A percentile compares a stretch with the other conserved stretches of the same genome.
Conservation (phyloP, 441 rosid species). For the Gossypium gossypioides region DNA sequence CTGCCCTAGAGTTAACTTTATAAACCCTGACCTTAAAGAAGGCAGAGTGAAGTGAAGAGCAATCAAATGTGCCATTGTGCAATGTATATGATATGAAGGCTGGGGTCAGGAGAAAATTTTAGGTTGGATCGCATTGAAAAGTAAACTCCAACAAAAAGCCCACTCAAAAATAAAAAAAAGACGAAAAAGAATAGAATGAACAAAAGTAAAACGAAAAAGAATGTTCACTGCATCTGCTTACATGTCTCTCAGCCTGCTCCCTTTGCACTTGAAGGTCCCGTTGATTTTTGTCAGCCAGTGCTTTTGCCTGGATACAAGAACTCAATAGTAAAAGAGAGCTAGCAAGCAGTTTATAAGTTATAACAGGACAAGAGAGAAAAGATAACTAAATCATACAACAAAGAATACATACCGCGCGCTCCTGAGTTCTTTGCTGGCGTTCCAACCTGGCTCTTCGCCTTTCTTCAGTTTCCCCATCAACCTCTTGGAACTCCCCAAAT, state of each 20-base stretch:
- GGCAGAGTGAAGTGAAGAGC: no score
- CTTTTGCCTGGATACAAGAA: conserved; percentile 53
- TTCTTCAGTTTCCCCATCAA: conserved; percentile 85
- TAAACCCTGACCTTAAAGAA: no score
- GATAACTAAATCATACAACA: conserved; percentile 5
- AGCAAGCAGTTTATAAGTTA: background rate
- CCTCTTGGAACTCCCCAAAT: conserved; percentile 66
- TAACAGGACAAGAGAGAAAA: background rate
- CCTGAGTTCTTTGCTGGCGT: conserved; percentile 92
- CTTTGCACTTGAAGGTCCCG: conserved; percentile 80
- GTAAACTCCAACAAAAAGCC: background rate
- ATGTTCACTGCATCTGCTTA: conserved; percentile 28
- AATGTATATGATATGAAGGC: background rate
- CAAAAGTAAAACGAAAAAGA: background rate
- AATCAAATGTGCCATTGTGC: background rate
- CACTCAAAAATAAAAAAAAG: background rate
- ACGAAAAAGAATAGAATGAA: background rate
- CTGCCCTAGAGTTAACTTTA: no score
- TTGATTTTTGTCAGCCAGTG: conserved; percentile 85
- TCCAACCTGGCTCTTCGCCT: conserved; percentile 84
- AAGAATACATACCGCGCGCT: conserved; percentile 66
- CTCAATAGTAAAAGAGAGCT: conserved; percentile 8
- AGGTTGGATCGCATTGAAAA: background rate
- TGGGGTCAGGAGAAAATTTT: background rate
- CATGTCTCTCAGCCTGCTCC: conserved; percentile 94